These are phyloP conservation scores for Silene conica DNA, from an alignment of 148 eudicot genomes.

Conservation along the genomic window DNA sequence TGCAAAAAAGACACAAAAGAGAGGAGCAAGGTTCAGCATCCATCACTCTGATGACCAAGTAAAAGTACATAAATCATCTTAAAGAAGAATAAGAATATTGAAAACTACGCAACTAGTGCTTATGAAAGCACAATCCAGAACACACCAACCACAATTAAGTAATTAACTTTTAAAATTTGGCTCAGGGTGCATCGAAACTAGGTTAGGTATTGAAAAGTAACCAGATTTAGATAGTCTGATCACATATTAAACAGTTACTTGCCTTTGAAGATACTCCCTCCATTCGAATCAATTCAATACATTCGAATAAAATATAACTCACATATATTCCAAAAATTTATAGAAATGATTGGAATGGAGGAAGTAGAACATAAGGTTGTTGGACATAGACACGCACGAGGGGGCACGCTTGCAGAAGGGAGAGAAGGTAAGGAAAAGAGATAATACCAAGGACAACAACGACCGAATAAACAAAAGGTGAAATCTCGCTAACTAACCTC, in stretches of 20 bases:
- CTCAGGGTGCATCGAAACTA: background rate
- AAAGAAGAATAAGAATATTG: background rate
- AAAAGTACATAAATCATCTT: background rate
- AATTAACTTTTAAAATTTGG: background rate
- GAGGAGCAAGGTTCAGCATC: conserved; percentile 16
- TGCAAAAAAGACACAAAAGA: conserved; percentile 25
- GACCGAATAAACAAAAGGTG: background rate
- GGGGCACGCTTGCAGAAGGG: background rate
- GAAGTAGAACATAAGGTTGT: background rate
- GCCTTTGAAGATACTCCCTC: background rate
- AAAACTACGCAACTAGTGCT: background rate
- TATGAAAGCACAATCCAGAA: background rate
- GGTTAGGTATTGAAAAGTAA: background rate
- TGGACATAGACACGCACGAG: background rate
- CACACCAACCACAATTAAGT: background rate
- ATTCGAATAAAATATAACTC: too few species aligned
- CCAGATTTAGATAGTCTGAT: background rate
- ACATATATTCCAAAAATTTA: too few species aligned
- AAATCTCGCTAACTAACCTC: conserved; percentile 44
- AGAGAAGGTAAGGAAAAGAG: background rate
- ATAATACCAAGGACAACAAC: background rate
- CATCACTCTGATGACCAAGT: background rate
- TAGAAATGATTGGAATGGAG: too few species aligned
- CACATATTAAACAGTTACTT: background rate
- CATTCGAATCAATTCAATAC: too few species aligned